A percentile compares a stretch with the other conserved stretches of the same genome.
phyloP scores from a whole-genome alignment of 495 filamentous ascomycete genomes.

The Xylaria longipes region DNA sequence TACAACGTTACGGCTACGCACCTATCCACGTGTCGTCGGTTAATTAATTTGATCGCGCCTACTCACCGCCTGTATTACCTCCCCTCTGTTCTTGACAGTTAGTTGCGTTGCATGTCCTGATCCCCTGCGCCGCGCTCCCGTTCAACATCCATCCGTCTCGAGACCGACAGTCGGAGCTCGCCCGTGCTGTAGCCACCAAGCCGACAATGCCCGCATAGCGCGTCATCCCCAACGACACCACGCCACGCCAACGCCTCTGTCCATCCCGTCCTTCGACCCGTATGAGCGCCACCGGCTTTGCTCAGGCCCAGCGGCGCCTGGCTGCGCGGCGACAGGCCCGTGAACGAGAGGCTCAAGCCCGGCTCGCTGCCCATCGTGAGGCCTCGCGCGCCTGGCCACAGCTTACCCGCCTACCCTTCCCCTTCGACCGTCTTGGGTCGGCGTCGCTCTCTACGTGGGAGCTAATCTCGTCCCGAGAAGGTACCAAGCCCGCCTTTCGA shows the following conservation, averaged over 20 bases:
- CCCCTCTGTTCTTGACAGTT: neutral
- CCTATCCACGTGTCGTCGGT: neutral
- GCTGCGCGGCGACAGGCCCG: slow-evolving; percentile 76
- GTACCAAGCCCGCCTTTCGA: slow-evolving; percentile 83
- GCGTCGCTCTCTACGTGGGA: slow-evolving; percentile 71
- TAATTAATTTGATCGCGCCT: neutral
- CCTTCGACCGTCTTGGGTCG: slow-evolving; percentile 63
- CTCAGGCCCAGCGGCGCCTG: slow-evolving; percentile 83
- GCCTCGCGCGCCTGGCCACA: slow-evolving; percentile 62
- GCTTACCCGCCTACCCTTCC: slow-evolving; percentile 68
- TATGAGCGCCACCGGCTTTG: slow-evolving; percentile 82
- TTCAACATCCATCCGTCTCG: neutral
- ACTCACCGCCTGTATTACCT: neutral
- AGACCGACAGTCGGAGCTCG: slow-evolving; percentile 3
- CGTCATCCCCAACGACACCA: slow-evolving; percentile 13
- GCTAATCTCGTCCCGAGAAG: slow-evolving; percentile 73
- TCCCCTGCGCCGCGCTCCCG: neutral
- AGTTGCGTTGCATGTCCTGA: neutral
- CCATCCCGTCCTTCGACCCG: slow-evolving; percentile 30
- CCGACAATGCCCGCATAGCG: slow-evolving; percentile 14
- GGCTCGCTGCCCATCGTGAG: slow-evolving; percentile 60
- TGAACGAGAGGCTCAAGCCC: slow-evolving; percentile 65
- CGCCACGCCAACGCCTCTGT: neutral
- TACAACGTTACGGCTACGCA: neutral
- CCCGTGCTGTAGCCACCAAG: neutral